Percentiles rank a stretch among this genome's conserved stretches.
Evolutionary conservation across 179 eudicot species (phyloP).

Genomic region (Silene noctiflora): DNA sequence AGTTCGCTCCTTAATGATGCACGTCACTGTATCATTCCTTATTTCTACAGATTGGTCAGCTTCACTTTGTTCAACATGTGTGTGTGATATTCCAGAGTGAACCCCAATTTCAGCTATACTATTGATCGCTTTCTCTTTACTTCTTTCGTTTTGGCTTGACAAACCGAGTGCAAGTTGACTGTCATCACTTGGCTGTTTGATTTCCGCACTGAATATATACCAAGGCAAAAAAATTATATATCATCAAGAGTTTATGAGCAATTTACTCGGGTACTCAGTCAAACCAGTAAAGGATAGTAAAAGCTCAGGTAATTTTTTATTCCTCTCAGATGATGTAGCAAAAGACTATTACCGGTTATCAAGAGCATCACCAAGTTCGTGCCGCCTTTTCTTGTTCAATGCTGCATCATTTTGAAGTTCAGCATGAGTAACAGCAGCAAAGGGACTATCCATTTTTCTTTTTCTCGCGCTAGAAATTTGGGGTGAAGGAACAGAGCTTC

Average conservation of each 20-base stretch:
- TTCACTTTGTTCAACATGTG: constrained; percentile 15
- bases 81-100: constrained; percentile 10
- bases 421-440: constrained; percentile 27
- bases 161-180: constrained; percentile 33
- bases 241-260: constrained; percentile 1
- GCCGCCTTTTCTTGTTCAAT: constrained; percentile 57
- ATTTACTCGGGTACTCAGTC: constrained; percentile 5
- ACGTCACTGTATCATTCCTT: constrained; percentile 17
- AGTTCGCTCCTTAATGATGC: constrained; percentile 26
- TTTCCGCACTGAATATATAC: constrained; percentile 33
- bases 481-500: constrained; percentile 19
- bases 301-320: not conserved
- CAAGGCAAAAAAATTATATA: constrained; percentile 2
- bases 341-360: constrained; percentile 35
- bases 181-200: constrained; percentile 29
- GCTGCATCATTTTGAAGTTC: constrained; percentile 40
- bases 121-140: constrained; percentile 22
- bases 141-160: constrained; percentile 23
- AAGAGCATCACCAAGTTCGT: constrained; percentile 33
- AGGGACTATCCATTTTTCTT: constrained; percentile 30
- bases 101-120: constrained; percentile 18
- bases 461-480: constrained; percentile 20
- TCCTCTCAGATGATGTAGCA: not conserved
- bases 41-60: constrained; percentile 18
- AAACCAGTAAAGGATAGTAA: not conserved